phyloP scores from a whole-genome alignment of 192 early-diverging fungal genomes.

The Cetraspora pellucida region DNA sequence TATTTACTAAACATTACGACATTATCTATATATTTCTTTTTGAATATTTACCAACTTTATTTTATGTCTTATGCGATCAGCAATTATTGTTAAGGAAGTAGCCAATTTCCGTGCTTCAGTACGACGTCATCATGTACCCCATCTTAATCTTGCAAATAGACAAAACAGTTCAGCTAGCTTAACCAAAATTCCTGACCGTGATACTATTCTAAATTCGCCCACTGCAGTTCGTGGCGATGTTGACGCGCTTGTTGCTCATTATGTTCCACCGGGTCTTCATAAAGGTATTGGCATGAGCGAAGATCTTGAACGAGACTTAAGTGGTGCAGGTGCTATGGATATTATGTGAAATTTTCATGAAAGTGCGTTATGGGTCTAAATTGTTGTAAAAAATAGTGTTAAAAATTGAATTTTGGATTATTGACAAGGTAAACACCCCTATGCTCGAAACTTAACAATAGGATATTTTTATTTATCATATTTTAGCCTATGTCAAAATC shows the following conservation, averaged over 20 bases:
- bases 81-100: conserved; percentile 30
- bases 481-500: no score
- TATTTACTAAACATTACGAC: not conserved
- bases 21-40: not conserved
- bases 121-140: conserved; percentile 25
- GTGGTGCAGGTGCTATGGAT: not conserved
- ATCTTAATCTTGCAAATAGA: conserved; percentile 4
- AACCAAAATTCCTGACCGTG: conserved; percentile 31
- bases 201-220: conserved; percentile 34
- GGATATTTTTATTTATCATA: no score
- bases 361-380: no score
- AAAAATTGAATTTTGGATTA: no score
- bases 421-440: no score
- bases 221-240: conserved; percentile 22
- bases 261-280: not conserved
- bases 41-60: not conserved
- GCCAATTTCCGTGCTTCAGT: conserved; percentile 19
- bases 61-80: not conserved
- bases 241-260: not conserved
- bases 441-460: no score
- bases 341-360: no score
- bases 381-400: no score
- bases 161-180: not conserved
- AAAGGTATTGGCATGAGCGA: not conserved
- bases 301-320: conserved; percentile 27